phyloP scores from a whole-genome alignment of 495 filamentous ascomycete genomes.

The Penicillium pulvis region DNA sequence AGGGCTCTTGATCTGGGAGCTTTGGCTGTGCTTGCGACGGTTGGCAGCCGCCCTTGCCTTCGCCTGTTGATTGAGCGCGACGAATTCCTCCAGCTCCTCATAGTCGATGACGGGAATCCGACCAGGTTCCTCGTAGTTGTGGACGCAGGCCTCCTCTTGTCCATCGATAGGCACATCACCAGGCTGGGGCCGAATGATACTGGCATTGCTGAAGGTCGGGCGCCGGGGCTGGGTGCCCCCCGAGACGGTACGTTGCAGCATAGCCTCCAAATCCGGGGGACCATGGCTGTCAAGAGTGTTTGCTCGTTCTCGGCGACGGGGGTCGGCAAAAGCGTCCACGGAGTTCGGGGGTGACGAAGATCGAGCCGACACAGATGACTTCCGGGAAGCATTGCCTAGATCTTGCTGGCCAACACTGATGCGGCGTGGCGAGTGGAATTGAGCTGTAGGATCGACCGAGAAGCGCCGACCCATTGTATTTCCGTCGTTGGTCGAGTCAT shows the following conservation, averaged over 20 bases:
- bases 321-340: slow-evolving; percentile 93
- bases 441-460: slow-evolving; percentile 40
- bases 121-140: slow-evolving; percentile 53
- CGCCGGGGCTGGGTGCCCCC: slow-evolving; percentile 62
- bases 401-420: slow-evolving; percentile 49
- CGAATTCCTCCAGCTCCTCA: slow-evolving; percentile 84
- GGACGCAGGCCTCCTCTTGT: slow-evolving; percentile 87
- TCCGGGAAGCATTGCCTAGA: slow-evolving; percentile 43
- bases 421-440: slow-evolving; percentile 40
- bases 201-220: slow-evolving; percentile 63
- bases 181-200: slow-evolving; percentile 47
- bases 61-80: slow-evolving; percentile 59
- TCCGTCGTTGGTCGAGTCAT: slow-evolving; percentile 59
- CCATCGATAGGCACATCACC: slow-evolving; percentile 45
- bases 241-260: slow-evolving; percentile 72
- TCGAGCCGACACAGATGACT: slow-evolving; percentile 62
- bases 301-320: slow-evolving; percentile 64
- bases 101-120: slow-evolving; percentile 75
- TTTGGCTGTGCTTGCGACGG: slow-evolving; percentile 54
- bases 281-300: slow-evolving; percentile 63
- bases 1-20: slow-evolving; percentile 49
- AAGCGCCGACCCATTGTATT: slow-evolving; percentile 43
- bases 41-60: slow-evolving; percentile 34
- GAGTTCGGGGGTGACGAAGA: slow-evolving; percentile 92
- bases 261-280: slow-evolving; percentile 57